phyloP scores from a whole-genome alignment of 129 eudicot species.

The Flaveria bidentis region DNA sequence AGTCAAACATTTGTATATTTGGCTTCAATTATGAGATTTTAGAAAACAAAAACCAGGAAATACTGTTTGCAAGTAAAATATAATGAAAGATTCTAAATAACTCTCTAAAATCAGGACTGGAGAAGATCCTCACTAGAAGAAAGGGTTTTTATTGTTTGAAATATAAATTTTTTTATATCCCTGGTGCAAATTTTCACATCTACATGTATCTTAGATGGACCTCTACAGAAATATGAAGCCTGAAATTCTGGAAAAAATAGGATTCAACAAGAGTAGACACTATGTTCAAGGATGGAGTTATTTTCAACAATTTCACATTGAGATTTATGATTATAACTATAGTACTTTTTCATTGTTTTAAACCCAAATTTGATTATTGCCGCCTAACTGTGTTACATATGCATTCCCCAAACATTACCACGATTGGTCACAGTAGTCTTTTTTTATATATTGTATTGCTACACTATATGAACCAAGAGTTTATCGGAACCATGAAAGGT shows the following conservation, averaged over 20 bases:
- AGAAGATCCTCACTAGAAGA: neutral
- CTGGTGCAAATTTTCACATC: neutral
- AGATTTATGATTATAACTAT: neutral
- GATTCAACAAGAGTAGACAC: neutral
- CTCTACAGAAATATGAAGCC: neutral
- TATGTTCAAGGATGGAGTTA: neutral
- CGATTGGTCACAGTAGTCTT: neutral
- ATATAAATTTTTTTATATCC: neutral
- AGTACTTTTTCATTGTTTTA: neutral
- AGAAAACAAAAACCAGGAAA: neutral
- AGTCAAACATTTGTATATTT: neutral
- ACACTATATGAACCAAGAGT: neutral
- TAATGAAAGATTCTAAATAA: too few species aligned
- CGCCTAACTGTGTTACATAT: neutral
- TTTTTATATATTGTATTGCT: neutral
- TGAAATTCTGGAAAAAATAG: neutral
- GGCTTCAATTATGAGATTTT: conserved; percentile 4
- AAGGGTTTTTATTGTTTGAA: neutral
- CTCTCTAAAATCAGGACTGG: neutral
- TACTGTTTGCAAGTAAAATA: neutral
- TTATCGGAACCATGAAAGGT: neutral
- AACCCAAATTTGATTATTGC: neutral
- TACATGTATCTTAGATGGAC: neutral
- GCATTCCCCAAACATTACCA: conserved; percentile 7
- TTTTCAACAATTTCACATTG: conserved; percentile 4